Conservation (phyloP, 208 protist species). For the Acanthamoeba triangularis region DNA sequence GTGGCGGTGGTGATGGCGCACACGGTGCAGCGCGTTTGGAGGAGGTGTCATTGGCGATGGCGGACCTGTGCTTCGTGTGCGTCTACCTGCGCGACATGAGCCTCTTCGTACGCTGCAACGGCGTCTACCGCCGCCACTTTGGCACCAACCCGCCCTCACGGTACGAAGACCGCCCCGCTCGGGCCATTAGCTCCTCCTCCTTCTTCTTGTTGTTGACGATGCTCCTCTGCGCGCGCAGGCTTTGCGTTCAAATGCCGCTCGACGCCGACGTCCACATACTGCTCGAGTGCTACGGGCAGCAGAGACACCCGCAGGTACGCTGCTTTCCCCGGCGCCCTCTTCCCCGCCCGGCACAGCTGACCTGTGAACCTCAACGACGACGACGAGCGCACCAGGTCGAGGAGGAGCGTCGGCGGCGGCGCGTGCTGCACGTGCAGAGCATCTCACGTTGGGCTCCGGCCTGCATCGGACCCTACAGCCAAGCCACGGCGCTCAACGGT, state of each 20-base stretch:
- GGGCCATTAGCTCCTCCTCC: no score
- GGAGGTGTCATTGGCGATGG: not conserved
- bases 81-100: constrained; percentile 75
- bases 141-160: constrained; percentile 65
- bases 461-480: constrained; percentile 79
- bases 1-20: no score
- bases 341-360: no score
- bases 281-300: not conserved
- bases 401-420: not conserved
- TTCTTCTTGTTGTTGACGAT: no score
- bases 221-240: not conserved
- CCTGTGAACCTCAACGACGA: no score
- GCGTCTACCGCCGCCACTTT: constrained; percentile 73
- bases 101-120: constrained; percentile 46
- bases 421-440: constrained; percentile 75
- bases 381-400: not conserved
- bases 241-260: constrained; percentile 57
- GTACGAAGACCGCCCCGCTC: not conserved
- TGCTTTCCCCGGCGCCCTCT: no score
- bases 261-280: not conserved
- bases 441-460: constrained; percentile 75
- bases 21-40: not conserved
- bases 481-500: constrained; percentile 34
- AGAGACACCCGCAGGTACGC: not conserved
- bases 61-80: constrained; percentile 63